Conservation (phyloP, 345 rosid species). For the Aegle marmelos region DNA sequence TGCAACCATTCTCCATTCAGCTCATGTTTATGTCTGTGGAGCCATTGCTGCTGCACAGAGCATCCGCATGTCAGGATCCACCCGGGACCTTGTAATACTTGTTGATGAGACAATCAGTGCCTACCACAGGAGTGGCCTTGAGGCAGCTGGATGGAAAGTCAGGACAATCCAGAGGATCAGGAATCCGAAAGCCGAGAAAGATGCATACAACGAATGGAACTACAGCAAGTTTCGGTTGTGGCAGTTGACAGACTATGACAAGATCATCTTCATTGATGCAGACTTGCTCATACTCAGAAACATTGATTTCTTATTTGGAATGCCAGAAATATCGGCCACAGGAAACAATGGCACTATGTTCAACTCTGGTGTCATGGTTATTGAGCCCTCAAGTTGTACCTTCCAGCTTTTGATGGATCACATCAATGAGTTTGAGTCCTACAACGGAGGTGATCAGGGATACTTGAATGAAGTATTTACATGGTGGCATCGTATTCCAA, state of each 20-base stretch:
- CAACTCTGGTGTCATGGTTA: constrained; percentile 87
- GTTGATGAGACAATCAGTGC: constrained; percentile 74
- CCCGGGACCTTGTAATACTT: constrained; percentile 84
- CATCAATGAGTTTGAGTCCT: constrained; percentile 80
- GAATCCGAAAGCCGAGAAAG: constrained; percentile 94
- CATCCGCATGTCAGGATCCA: constrained; percentile 86
- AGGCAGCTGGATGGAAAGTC: constrained; percentile 92
- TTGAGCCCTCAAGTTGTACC: constrained; percentile 84
- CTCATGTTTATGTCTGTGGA: constrained; percentile 87
- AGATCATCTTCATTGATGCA: constrained; percentile 89
- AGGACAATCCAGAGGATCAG: constrained; percentile 78
- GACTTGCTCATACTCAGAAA: constrained; percentile 82
- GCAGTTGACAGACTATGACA: constrained; percentile 94
- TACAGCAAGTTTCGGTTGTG: constrained; percentile 95
- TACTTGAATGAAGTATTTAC: constrained; percentile 87
- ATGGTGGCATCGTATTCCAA: constrained; percentile 97
- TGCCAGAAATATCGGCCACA: constrained; percentile 86
- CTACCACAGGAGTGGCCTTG: constrained; percentile 82
- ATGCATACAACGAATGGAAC: constrained; percentile 97
- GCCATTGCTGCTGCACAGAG: constrained; percentile 93
- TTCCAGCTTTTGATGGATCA: constrained; percentile 82
- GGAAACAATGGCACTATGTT: constrained; percentile 86
- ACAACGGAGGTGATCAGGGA: constrained; percentile 91
- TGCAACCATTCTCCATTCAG: constrained; percentile 93
- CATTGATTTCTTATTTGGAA: constrained; percentile 80